Evolutionary conservation across 306 rosid genomes (phyloP).

Genomic region (Vigna radiata): DNA sequence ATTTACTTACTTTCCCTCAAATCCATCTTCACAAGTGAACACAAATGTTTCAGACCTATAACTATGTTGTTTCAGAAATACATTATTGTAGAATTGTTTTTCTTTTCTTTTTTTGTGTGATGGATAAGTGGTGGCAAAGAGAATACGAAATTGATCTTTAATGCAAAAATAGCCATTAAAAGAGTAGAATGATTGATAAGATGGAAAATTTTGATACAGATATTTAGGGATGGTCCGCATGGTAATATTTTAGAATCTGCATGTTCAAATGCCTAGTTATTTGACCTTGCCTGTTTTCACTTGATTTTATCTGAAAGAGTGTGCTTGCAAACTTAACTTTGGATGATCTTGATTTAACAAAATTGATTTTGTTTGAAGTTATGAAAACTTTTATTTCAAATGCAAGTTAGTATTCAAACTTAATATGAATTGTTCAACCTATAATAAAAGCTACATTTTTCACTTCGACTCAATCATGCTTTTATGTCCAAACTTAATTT

Average conservation of each 20-base stretch:
- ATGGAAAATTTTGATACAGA: no score
- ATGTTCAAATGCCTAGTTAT: constrained; percentile 34
- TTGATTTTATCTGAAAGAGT: constrained; percentile 19
- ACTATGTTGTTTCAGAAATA: no score
- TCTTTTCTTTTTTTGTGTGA: no score
- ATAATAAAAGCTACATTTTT: not conserved
- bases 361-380: constrained; percentile 9
- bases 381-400: not conserved
- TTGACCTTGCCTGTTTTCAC: constrained; percentile 24
- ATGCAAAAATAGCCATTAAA: no score
- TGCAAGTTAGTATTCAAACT: not conserved
- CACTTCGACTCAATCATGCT: not conserved
- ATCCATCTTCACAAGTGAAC: no score
- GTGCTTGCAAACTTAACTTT: not conserved
- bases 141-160: no score
- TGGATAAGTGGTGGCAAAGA: no score
- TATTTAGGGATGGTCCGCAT: no score
- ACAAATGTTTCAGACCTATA: no score
- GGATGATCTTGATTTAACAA: not conserved
- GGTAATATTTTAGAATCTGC: not conserved
- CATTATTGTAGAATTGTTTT: no score
- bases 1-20: no score
- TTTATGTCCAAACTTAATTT: not conserved
- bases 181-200: no score
- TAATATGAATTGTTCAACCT: not conserved